A percentile compares a stretch with the other conserved stretches of the same genome.
These are phyloP conservation scores for Apiotrichum gamsii DNA, from an alignment of 1,284 basidiomycete species.

Conservation along the genomic window DNA sequence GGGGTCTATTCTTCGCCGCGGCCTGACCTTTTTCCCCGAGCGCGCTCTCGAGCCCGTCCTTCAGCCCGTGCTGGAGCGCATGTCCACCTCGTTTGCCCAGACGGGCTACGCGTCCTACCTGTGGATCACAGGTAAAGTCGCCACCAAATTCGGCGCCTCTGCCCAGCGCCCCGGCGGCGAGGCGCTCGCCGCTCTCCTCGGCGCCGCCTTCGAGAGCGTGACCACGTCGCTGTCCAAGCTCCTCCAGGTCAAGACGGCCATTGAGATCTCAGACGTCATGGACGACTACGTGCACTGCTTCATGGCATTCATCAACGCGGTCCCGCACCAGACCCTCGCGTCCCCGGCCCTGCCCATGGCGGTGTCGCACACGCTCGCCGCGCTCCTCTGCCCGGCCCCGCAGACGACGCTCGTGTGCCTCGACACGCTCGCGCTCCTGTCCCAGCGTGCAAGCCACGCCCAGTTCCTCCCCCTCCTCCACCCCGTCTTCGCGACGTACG, in stretches of 20 bases:
- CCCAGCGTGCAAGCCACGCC: slow-evolving; percentile 52
- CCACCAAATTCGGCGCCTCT: slow-evolving; percentile 62
- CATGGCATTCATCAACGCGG: slow-evolving; percentile 58
- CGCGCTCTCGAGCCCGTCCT: slow-evolving; percentile 61
- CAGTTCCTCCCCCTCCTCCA: slow-evolving; percentile 55
- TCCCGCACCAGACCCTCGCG: slow-evolving; percentile 70
- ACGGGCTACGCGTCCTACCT: slow-evolving; percentile 83
- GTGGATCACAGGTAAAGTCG: slow-evolving; percentile 87
- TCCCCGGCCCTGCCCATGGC: slow-evolving; percentile 68
- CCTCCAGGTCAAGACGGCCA: slow-evolving; percentile 60
- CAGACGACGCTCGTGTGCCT: slow-evolving; percentile 75
- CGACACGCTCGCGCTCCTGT: slow-evolving; percentile 70
- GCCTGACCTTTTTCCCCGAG: slow-evolving; percentile 71
- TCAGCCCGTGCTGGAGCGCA: slow-evolving; percentile 64
- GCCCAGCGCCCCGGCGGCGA: slow-evolving; percentile 49
- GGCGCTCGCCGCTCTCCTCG: slow-evolving; percentile 50
- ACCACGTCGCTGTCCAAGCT: slow-evolving; percentile 64
- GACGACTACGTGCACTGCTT: slow-evolving; percentile 91
- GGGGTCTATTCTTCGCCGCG: slow-evolving; percentile 81
- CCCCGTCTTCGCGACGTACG: slow-evolving; percentile 64
- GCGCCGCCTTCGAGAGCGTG: slow-evolving; percentile 64
- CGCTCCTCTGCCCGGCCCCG: slow-evolving; percentile 70
- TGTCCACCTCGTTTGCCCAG: slow-evolving; percentile 70
- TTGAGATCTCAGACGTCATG: slow-evolving; percentile 80
- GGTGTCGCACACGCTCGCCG: slow-evolving; percentile 66